Conservation (phyloP, 2,329 filamentous ascomycete genomes). For the Talaromyces amestolkiae region DNA sequence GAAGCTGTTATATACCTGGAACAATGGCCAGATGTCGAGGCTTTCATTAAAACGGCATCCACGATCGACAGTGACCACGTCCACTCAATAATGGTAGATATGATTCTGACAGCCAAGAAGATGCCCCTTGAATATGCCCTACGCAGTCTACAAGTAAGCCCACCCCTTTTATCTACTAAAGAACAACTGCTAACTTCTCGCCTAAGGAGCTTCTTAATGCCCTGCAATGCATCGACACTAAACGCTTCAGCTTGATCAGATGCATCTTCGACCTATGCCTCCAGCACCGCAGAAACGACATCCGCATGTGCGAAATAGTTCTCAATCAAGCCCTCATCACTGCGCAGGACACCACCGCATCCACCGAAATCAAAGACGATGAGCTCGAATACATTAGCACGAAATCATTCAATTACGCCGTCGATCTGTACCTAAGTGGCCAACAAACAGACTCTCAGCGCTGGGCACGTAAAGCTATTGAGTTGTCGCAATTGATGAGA, state of each 20-base stretch:
- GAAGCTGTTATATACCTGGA: constrained; percentile 9
- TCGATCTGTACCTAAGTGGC: constrained; percentile 51
- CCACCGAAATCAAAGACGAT: constrained; percentile 27
- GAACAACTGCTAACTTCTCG: background rate
- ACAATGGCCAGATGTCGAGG: background rate
- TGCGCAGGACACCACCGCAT: constrained; percentile 23
- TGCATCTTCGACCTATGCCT: constrained; percentile 58
- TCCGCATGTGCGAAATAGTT: constrained; percentile 23
- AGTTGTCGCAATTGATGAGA: constrained; percentile 30
- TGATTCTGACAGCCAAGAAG: constrained; percentile 3
- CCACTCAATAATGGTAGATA: constrained; percentile 4
- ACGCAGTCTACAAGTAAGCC: background rate
- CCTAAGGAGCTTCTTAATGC: background rate
- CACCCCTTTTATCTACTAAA: background rate
- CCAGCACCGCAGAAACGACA: constrained; percentile 27
- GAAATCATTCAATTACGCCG: constrained; percentile 54
- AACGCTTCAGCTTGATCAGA: constrained; percentile 44
- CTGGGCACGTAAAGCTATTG: constrained; percentile 40
- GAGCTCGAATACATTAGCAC: constrained; percentile 60
- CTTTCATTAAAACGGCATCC: background rate
- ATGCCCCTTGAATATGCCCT: background rate
- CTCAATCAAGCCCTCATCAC: constrained; percentile 35
- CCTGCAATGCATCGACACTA: background rate
- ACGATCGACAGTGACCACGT: background rate
- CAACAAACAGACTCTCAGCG: constrained; percentile 32